These are phyloP conservation scores for Tetradesmus obliquus DNA, from an alignment of 139 green algal genomes.

Conservation along the genomic window DNA sequence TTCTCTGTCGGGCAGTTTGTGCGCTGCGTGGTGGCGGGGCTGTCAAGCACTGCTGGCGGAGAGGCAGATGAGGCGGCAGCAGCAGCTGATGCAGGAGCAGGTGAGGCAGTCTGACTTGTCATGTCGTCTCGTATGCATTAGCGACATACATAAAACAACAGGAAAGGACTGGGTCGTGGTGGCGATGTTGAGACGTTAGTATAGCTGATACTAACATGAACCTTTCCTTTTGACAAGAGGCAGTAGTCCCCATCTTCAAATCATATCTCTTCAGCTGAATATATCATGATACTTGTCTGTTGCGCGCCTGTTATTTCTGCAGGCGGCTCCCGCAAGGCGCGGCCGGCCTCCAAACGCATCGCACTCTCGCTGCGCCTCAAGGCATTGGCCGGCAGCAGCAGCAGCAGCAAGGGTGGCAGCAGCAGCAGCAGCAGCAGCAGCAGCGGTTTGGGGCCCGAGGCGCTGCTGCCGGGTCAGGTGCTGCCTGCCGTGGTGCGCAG, in stretches of 20 bases:
- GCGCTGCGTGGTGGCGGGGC: constrained; percentile 50
- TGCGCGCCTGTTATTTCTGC: background rate
- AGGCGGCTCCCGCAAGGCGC: background rate
- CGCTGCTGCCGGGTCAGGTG: constrained; percentile 53
- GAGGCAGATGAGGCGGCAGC: constrained; percentile 8
- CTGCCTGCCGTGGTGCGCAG: constrained; percentile 80
- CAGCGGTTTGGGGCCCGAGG: constrained; percentile 41
- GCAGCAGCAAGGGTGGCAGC: background rate
- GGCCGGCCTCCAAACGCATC: constrained; percentile 63
- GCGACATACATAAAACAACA: too few relatives aligned
- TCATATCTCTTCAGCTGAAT: too few relatives aligned
- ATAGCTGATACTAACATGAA: too few relatives aligned
- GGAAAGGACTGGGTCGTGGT: too few relatives aligned
- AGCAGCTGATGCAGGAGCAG: constrained; percentile 14
- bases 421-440: background rate
- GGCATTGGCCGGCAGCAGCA: constrained; percentile 14
- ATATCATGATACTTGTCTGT: too few relatives aligned
- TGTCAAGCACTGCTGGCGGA: constrained; percentile 1
- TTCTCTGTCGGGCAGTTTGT: constrained; percentile 87
- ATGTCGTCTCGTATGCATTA: background rate
- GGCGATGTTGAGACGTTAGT: too few relatives aligned
- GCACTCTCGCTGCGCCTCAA: constrained; percentile 58
- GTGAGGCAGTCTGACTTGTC: background rate
- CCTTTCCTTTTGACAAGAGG: too few relatives aligned
- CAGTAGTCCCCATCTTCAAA: too few relatives aligned